A percentile compares a stretch with the other conserved stretches of the same genome.
Evolutionary conservation across 2,329 filamentous ascomycete species (phyloP).

Genomic region (Colletotrichum sp.): DNA sequence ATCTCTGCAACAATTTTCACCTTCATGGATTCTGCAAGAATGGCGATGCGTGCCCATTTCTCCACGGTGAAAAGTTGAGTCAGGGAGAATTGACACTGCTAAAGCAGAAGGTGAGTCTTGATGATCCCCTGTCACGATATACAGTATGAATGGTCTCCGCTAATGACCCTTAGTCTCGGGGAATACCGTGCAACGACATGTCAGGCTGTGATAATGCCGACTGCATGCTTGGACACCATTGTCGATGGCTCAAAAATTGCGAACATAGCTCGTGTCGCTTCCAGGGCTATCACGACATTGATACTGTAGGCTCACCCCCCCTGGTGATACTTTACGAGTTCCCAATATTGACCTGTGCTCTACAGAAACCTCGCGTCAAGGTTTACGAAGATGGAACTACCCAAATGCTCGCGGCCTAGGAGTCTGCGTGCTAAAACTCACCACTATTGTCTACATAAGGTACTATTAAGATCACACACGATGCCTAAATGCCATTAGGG

Average conservation of each 20-base stretch:
- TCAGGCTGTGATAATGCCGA: slow-evolving; percentile 22
- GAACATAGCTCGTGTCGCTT: slow-evolving; percentile 23
- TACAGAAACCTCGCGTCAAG: slow-evolving; percentile 6
- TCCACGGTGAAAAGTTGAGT: slow-evolving; percentile 24
- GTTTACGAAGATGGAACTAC: slow-evolving; percentile 19
- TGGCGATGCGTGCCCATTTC: slow-evolving; percentile 21
- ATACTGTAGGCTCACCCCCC: slow-evolving; percentile 14
- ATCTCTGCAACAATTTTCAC: slow-evolving; percentile 27
- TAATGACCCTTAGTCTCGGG: neutral
- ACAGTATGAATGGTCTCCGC: neutral
- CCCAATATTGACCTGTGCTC: neutral
- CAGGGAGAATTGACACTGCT: slow-evolving; percentile 23
- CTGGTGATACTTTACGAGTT: neutral
- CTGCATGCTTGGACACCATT: slow-evolving; percentile 26
- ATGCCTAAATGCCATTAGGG: fast-evolving
- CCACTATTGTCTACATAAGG: neutral
- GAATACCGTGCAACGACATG: slow-evolving; percentile 20
- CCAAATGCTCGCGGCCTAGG: neutral
- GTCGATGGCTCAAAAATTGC: slow-evolving; percentile 25
- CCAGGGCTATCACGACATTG: slow-evolving; percentile 24
- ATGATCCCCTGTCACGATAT: neutral
- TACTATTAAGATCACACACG: neutral
- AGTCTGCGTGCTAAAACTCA: neutral
- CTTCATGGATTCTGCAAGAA: slow-evolving; percentile 23
- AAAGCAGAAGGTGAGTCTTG: slow-evolving; percentile 16